phyloP scores from a whole-genome alignment of 805 yeast genomes.

The Wickerhamiella domercqiae region DNA sequence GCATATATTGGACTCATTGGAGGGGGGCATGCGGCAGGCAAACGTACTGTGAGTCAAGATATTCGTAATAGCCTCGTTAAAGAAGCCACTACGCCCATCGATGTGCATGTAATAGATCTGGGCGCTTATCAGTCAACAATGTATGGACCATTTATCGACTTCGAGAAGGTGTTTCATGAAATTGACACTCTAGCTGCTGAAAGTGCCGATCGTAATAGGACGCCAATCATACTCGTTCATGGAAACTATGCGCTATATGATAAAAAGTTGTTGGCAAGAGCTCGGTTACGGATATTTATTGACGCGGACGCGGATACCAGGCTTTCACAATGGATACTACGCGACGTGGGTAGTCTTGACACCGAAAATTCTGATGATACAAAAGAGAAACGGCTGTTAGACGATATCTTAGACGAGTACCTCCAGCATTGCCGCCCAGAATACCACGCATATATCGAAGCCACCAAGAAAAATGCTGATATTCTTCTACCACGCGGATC shows the following conservation, averaged over 20 bases:
- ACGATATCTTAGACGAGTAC: constrained; percentile 30
- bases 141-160: constrained; percentile 21
- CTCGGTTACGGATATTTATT: constrained; percentile 55
- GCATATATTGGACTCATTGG: constrained; percentile 33
- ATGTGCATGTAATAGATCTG: constrained; percentile 28
- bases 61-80: constrained; percentile 23
- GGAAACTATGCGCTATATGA: constrained; percentile 75
- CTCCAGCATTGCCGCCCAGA: constrained; percentile 46
- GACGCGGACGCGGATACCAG: constrained; percentile 79
- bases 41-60: constrained; percentile 23
- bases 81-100: constrained; percentile 14
- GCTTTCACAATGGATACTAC: constrained; percentile 52
- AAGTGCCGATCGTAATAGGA: background rate
- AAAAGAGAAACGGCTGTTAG: constrained; percentile 17
- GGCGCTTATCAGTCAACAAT: constrained; percentile 24
- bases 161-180: constrained; percentile 18
- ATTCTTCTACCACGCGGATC: constrained; percentile 60
- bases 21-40: constrained; percentile 52
- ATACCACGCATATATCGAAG: constrained; percentile 41
- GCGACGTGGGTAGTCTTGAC: constrained; percentile 18
- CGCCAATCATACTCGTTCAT: constrained; percentile 35
- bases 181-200: constrained; percentile 4
- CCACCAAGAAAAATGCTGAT: constrained; percentile 60
- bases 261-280: constrained; percentile 35
- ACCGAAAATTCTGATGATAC: background rate